Conservation (phyloP, 192 early-diverging fungal genomes). For the Backusella tuberculispora region DNA sequence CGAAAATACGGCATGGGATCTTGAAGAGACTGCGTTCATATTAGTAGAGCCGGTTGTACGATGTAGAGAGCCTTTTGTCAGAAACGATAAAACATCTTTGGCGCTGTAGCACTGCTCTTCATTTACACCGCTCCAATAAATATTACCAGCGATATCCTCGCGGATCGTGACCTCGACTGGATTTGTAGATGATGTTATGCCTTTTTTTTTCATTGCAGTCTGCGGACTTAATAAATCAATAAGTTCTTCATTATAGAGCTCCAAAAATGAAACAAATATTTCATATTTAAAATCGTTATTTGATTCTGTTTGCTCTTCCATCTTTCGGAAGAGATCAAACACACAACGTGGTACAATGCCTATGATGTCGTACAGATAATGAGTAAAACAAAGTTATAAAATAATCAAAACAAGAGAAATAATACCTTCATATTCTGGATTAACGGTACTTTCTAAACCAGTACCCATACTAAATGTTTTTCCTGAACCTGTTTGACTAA, state of each 20-base stretch:
- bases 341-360: slow-evolving; percentile 78
- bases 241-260: slow-evolving; percentile 96
- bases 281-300: slow-evolving; percentile 45
- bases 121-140: slow-evolving; percentile 82
- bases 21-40: slow-evolving; percentile 92
- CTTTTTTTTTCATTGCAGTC: slow-evolving; percentile 33
- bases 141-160: slow-evolving; percentile 86
- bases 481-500: slow-evolving; percentile 85
- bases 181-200: neutral
- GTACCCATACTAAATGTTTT: slow-evolving; percentile 98
- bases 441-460: slow-evolving; percentile 41
- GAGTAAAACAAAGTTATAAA: slow-evolving; percentile 9
- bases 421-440: slow-evolving; percentile 35
- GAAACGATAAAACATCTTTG: slow-evolving; percentile 59
- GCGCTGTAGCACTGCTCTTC: slow-evolving; percentile 73
- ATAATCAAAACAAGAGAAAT: neutral
- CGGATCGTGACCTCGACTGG: slow-evolving; percentile 54
- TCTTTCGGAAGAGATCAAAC: slow-evolving; percentile 54
- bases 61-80: slow-evolving; percentile 54
- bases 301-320: slow-evolving; percentile 40
- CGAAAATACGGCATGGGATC: slow-evolving; percentile 96
- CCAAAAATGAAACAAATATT: slow-evolving; percentile 83
- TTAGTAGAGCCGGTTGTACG: slow-evolving; percentile 88
- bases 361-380: slow-evolving; percentile 21
- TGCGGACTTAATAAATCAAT: slow-evolving; percentile 78